A percentile compares a stretch with the other conserved stretches of the same genome.
phyloP scores from a whole-genome alignment of 148 eudicot species.

The Amaranthus hypochondriacus region DNA sequence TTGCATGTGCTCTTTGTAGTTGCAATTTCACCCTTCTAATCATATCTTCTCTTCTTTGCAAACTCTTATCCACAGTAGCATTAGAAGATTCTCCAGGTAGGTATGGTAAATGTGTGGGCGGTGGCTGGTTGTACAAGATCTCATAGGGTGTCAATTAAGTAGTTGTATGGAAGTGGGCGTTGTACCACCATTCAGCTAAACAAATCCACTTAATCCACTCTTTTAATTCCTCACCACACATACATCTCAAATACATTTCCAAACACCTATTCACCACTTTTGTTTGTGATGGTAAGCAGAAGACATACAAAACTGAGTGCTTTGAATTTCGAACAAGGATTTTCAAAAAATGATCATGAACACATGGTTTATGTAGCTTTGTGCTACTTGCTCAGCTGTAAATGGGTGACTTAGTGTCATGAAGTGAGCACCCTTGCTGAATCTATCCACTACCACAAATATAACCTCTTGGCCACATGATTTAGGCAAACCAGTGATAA shows the following conservation, averaged over 20 bases:
- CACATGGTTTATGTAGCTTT: neutral
- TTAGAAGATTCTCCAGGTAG: neutral
- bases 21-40: neutral
- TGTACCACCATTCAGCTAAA: neutral
- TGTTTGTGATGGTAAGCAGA: neutral
- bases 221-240: neutral
- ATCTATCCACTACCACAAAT: neutral
- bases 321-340: neutral
- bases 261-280: neutral
- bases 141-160: neutral
- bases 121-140: neutral
- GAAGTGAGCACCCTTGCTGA: constrained; percentile 2
- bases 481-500: neutral
- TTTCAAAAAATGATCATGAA: neutral
- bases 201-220: neutral
- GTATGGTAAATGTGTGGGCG: neutral
- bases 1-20: neutral
- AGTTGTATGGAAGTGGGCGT: neutral
- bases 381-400: no score
- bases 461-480: neutral
- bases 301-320: neutral
- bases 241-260: neutral
- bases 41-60: neutral
- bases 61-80: neutral
- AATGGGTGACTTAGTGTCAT: neutral